These are phyloP conservation scores for Conringia planisiliqua DNA, from an alignment of 345 rosid genomes.

Conservation along the genomic window DNA sequence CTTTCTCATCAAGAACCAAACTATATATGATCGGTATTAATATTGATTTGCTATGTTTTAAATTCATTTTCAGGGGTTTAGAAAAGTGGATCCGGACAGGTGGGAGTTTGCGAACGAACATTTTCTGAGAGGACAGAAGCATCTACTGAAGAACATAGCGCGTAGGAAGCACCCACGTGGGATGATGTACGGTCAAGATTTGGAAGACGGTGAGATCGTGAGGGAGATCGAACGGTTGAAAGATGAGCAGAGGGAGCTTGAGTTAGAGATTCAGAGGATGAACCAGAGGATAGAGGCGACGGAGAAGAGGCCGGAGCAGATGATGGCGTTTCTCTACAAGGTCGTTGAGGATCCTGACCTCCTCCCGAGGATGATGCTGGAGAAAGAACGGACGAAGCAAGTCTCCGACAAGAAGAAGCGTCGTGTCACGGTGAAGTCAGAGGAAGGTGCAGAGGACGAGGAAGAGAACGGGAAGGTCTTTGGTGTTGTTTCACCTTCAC, in stretches of 20 bases:
- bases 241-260: conserved; percentile 63
- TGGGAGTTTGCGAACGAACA: conserved; percentile 98
- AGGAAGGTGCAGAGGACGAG: conserved; percentile 42
- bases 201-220: conserved; percentile 62
- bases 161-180: conserved; percentile 63
- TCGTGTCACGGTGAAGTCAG: conserved; percentile 47
- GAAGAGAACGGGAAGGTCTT: conserved; percentile 42
- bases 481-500: conserved; percentile 43
- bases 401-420: conserved; percentile 46
- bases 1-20: too few species aligned
- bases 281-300: conserved; percentile 66
- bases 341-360: conserved; percentile 81
- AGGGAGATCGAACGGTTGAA: conserved; percentile 70
- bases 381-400: conserved; percentile 43
- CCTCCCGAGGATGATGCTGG: conserved; percentile 61
- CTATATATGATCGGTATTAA: neutral
- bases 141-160: conserved; percentile 64
- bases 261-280: conserved; percentile 65
- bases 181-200: conserved; percentile 33
- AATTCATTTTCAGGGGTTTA: conserved; percentile 59
- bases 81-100: conserved; percentile 85
- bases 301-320: conserved; percentile 84
- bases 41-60: neutral
- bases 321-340: conserved; percentile 81
- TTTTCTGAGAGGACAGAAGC: conserved; percentile 79